Evolutionary conservation across 208 protist species (phyloP).

Genomic region (Trypanosoma caninum): DNA sequence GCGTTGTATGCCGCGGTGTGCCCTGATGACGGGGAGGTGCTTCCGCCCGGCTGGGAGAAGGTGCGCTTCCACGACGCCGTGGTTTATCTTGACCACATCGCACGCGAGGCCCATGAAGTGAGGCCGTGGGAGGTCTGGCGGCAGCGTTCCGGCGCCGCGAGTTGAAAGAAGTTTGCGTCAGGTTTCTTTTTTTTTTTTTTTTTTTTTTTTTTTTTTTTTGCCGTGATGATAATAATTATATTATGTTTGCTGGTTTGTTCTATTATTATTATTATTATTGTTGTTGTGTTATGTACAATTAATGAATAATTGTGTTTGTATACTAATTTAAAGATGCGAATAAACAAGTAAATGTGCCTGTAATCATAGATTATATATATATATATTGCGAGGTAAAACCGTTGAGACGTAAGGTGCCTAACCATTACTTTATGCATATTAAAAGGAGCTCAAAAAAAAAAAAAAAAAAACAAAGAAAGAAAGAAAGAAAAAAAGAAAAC

Average conservation of each 20-base stretch:
- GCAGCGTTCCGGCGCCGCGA: constrained; percentile 19
- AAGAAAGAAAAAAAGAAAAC: not conserved
- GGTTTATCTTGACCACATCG: constrained; percentile 64
- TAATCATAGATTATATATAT: too few species aligned
- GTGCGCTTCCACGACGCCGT: constrained; percentile 35
- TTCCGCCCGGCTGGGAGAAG: constrained; percentile 65
- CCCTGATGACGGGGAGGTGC: constrained; percentile 16
- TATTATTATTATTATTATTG: too few species aligned
- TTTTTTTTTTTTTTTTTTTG: not conserved
- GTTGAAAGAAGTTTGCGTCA: not conserved
- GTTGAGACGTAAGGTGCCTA: not conserved
- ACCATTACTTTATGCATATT: not conserved
- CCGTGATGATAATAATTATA: not conserved
- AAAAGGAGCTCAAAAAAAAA: not conserved
- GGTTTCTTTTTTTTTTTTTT: not conserved
- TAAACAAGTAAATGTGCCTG: too few species aligned
- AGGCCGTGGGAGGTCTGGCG: constrained; percentile 57
- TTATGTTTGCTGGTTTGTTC: too few species aligned
- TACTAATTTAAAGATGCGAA: too few species aligned
- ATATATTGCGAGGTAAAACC: not conserved
- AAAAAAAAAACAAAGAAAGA: not conserved
- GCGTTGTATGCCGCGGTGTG: constrained; percentile 22
- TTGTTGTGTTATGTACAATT: too few species aligned
- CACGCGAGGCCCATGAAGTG: constrained; percentile 58
- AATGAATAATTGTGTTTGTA: too few species aligned